phyloP scores from a whole-genome alignment of 768 basidiomycete species.

The Basidioascus undulatus region DNA sequence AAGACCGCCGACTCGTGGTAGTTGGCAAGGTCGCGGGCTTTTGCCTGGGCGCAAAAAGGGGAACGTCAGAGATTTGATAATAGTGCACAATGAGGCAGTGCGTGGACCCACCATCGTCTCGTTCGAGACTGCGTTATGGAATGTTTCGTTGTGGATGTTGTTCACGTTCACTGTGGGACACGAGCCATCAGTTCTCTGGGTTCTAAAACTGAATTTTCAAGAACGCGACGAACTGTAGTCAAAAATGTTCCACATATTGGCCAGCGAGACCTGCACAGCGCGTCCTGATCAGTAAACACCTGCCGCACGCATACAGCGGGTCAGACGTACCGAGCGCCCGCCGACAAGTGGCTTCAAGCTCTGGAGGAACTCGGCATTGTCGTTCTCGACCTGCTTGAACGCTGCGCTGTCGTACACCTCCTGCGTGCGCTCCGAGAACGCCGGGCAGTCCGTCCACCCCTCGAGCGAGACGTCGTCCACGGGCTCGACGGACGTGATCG shows the following conservation, averaged over 20 bases:
- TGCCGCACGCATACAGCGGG: no score
- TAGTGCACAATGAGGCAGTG: background rate
- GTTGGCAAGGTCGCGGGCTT: constrained; percentile 50
- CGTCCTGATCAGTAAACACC: no score
- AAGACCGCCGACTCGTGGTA: constrained; percentile 59
- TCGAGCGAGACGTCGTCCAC: constrained; percentile 6
- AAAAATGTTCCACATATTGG: constrained; percentile 7
- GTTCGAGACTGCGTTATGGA: constrained; percentile 16
- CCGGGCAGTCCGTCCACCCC: constrained; percentile 5
- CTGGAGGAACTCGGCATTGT: background rate
- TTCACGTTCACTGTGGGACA: constrained; percentile 37
- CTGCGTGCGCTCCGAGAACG: constrained; percentile 29
- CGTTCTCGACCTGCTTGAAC: constrained; percentile 2
- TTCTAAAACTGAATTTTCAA: no score
- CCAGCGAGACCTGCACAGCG: background rate
- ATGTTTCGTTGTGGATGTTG: constrained; percentile 57
- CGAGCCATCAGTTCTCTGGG: background rate
- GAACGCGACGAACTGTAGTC: background rate
- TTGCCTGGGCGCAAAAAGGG: constrained; percentile 45
- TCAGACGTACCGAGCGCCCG: no score
- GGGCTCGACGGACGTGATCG: constrained; percentile 16
- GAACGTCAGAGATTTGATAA: constrained; percentile 34
- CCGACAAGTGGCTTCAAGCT: constrained; percentile 1
- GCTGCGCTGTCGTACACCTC: constrained; percentile 31
- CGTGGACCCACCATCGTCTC: background rate